phyloP scores from a whole-genome alignment of 805 yeast genomes.

The Metschnikowia lunata region DNA sequence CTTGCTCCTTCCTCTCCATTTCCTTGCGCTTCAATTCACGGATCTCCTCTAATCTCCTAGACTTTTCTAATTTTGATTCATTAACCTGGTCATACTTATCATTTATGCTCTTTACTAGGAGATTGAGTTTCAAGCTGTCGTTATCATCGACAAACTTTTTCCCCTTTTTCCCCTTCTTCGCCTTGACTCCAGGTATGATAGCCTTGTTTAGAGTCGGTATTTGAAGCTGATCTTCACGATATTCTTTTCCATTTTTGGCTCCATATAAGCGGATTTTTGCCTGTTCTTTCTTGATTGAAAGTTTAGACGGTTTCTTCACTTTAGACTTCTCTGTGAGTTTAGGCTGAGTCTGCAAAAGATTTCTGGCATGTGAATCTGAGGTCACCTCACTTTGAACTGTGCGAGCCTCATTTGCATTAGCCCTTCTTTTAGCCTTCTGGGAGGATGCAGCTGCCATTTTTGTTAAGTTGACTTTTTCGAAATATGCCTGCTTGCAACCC shows the following conservation, averaged over 20 bases:
- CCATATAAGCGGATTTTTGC: slow-evolving; percentile 66
- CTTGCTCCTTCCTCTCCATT: slow-evolving; percentile 76
- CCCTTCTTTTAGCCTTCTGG: slow-evolving; percentile 53
- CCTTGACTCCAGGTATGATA: slow-evolving; percentile 75
- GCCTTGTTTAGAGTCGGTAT: slow-evolving; percentile 80
- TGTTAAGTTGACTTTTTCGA: too few relatives aligned
- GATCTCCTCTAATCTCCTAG: slow-evolving; percentile 83
- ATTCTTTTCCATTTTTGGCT: slow-evolving; percentile 50
- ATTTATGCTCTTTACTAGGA: slow-evolving; percentile 76
- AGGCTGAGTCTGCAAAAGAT: slow-evolving; percentile 55
- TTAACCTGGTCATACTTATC: slow-evolving; percentile 73
- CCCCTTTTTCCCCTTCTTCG: slow-evolving; percentile 81
- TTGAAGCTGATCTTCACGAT: slow-evolving; percentile 73
- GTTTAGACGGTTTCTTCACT: slow-evolving; percentile 46
- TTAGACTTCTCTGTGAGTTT: slow-evolving; percentile 57
- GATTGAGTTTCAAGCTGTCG: slow-evolving; percentile 55
- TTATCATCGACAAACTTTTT: slow-evolving; percentile 72
- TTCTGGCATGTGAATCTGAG: slow-evolving; percentile 64
- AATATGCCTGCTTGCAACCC: not conserved
- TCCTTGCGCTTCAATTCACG: slow-evolving; percentile 84
- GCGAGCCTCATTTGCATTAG: slow-evolving; percentile 49
- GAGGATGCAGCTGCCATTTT: slow-evolving; percentile 60
- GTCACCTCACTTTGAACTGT: slow-evolving; percentile 62
- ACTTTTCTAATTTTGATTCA: slow-evolving; percentile 87
- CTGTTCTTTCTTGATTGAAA: slow-evolving; percentile 60